Percentiles rank a stretch among this genome's conserved stretches.
These are phyloP conservation scores for Powellomyces hirtus DNA, from an alignment of 192 early-diverging fungal genomes.

Conservation along the genomic window DNA sequence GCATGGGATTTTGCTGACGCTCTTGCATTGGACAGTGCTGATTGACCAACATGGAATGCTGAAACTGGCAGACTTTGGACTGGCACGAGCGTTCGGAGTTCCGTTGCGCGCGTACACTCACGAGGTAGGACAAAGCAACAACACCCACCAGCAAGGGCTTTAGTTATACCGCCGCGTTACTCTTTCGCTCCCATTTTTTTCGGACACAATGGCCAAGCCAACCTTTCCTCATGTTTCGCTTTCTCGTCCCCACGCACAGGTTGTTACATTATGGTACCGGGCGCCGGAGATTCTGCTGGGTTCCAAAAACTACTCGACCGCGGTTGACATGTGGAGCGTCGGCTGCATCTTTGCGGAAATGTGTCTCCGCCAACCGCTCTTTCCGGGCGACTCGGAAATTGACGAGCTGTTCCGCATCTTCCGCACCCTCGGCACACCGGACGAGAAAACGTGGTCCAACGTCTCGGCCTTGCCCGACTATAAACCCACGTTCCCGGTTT, in stretches of 20 bases:
- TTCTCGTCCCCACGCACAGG: no score
- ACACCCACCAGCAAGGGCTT: no score
- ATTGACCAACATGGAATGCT: constrained; percentile 84
- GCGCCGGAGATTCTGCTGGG: constrained; percentile 95
- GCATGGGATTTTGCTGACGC: background rate
- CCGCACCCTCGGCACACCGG: constrained; percentile 78
- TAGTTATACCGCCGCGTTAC: no score
- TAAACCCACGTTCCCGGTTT: constrained; percentile 75
- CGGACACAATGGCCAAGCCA: no score
- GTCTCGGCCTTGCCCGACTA: constrained; percentile 75
- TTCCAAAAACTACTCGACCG: constrained; percentile 82
- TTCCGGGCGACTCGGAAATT: constrained; percentile 88
- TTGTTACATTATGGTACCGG: constrained; percentile 93
- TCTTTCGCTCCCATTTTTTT: no score
- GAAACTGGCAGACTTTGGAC: constrained; percentile 95
- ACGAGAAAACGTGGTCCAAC: constrained; percentile 74
- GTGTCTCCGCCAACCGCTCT: constrained; percentile 72
- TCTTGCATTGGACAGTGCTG: constrained; percentile 55
- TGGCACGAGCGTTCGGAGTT: constrained; percentile 88
- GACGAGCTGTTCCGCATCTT: constrained; percentile 95
- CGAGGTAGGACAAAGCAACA: no score
- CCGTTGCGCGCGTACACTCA: constrained; percentile 93
- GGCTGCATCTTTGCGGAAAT: constrained; percentile 99
- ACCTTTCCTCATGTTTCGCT: no score
- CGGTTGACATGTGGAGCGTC: constrained; percentile 96